Evolutionary conservation across 345 rosid species (phyloP), one percentile per base, ranked within the genome.

Genomic region (Camelina neglecta): DNA sequence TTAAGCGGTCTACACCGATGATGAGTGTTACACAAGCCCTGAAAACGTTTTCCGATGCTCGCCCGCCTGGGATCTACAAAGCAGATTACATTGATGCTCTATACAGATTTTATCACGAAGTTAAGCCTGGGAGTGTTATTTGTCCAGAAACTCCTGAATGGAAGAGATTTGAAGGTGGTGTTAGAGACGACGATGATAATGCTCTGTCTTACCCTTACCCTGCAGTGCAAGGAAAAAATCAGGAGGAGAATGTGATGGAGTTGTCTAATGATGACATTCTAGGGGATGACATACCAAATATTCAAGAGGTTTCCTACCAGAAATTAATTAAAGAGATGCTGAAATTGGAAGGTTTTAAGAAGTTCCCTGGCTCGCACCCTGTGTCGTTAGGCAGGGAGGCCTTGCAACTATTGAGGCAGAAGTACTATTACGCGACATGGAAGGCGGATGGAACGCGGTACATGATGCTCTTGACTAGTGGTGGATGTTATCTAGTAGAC

Each of bases 401-500:
- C 54, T 76, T 93, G 26, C 89, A 86, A 75, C 81, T 89, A 49
- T 78, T 93, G 71, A 89, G 96, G 81, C 92, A 88, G 77, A 81
- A 90, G 5, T 93, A 93, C 76, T 93, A 93, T 76, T 91, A 91
- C 83, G 96, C 97, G 64, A 91, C 97, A 5, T 91, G 98, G 97
- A 93, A 93, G 74, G 98, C 98, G 44, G 98, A 93, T 81, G 97
- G 98, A 72, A 93, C 96, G 10, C 76, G 97, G 64, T 89, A 93
- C 76, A 88, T 93, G 98, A 88, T 93, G 98, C 83, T 93, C 21
- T 85, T 93, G 75, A 91, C 86, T 51, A 63, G 79, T 58, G 93
- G 89, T 81, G 98, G 97, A 4, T 91, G 97, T 75, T 93, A 89
- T 74, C 78, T 93, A 61, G 71, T 93, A 39, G 93, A 93, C 75